phyloP scores from a whole-genome alignment of 2,329 filamentous ascomycete species.

The Diaporthe citri region DNA sequence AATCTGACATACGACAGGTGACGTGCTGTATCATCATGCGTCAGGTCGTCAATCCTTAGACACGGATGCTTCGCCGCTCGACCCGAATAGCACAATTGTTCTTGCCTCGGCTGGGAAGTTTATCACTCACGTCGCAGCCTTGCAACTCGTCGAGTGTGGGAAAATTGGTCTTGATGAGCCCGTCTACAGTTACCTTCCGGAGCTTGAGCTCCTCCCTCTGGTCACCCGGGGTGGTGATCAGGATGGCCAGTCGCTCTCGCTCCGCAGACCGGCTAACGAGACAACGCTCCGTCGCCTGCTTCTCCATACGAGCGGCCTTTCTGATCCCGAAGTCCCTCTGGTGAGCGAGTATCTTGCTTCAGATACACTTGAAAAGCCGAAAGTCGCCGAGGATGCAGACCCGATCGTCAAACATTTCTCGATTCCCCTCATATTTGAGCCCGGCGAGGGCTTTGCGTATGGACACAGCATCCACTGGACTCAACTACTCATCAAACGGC shows the following conservation, averaged over 20 bases:
- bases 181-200: not conserved
- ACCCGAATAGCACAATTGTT: not conserved
- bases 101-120: slow-evolving; percentile 1
- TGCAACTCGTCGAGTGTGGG: not conserved
- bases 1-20: not conserved
- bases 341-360: slow-evolving; percentile 1
- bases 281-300: slow-evolving; percentile 13
- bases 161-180: slow-evolving; percentile 4
- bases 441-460: slow-evolving; percentile 10
- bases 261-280: not conserved
- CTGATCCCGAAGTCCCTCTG: not conserved
- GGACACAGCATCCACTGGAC: slow-evolving; percentile 16
- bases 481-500: not conserved
- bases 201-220: not conserved
- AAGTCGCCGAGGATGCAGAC: not conserved
- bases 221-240: not conserved
- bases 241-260: not conserved
- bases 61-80: not conserved
- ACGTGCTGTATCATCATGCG: not conserved
- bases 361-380: not conserved
- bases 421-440: not conserved
- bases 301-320: slow-evolving; percentile 8
- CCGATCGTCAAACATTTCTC: not conserved
- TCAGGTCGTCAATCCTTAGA: not conserved
- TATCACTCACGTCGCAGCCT: not conserved